Evolutionary conservation across 441 rosid genomes (phyloP).

Genomic region (Erysimum cheiri): DNA sequence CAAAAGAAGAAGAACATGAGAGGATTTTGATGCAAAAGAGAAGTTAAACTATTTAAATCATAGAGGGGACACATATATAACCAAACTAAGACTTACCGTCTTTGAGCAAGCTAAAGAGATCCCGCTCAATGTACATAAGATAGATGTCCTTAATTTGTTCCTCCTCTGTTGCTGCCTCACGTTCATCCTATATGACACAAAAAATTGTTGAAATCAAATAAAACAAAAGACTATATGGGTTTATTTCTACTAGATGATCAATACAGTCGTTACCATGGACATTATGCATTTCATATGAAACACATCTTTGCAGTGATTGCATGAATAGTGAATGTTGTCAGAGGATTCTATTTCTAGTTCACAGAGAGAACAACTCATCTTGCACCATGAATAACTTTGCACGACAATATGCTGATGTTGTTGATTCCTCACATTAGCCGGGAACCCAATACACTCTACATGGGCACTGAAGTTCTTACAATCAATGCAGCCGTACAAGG

Average conservation of each 20-base stretch:
- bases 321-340: neutral
- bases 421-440: neutral
- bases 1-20: neutral
- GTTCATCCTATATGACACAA: neutral
- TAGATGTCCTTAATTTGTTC: neutral
- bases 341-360: neutral
- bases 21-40: neutral
- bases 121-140: neutral
- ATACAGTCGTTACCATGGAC: neutral
- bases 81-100: neutral
- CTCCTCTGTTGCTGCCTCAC: conserved; percentile 2
- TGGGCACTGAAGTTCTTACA: neutral
- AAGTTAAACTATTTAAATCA: neutral
- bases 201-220: neutral
- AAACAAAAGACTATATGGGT: too few relatives aligned
- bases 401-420: neutral
- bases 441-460: neutral
- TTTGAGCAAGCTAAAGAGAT: neutral
- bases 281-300: conserved; percentile 3
- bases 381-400: neutral
- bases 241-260: neutral
- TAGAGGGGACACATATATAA: neutral
- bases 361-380: neutral
- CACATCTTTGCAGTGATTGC: neutral
- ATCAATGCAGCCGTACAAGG: neutral